Conservation (phyloP, 2,329 filamentous ascomycete species). For the Colletotrichum limetticola region DNA sequence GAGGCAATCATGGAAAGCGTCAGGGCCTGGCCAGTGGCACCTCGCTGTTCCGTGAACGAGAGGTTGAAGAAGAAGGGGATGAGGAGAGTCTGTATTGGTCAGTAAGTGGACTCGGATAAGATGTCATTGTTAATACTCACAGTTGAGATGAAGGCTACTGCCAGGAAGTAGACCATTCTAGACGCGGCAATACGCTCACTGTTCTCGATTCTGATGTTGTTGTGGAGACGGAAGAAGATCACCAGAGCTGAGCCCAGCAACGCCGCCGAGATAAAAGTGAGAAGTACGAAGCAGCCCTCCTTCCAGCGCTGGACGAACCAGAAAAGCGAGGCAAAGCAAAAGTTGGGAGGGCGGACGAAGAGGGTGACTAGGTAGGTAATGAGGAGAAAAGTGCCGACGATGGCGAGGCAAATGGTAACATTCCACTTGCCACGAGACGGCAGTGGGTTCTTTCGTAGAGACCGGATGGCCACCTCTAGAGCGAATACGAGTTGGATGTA, state of each 20-base stretch:
- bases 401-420: constrained; percentile 64
- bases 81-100: constrained; percentile 60
- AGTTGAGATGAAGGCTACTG: constrained; percentile 65
- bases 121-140: constrained; percentile 52
- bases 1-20: constrained; percentile 71
- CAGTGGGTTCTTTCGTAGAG: constrained; percentile 66
- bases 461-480: constrained; percentile 68
- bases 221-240: constrained; percentile 68
- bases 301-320: constrained; percentile 74
- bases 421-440: constrained; percentile 69
- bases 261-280: constrained; percentile 60
- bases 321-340: constrained; percentile 75
- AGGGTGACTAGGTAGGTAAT: constrained; percentile 69
- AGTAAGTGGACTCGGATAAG: background rate
- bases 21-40: constrained; percentile 52
- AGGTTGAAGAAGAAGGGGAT: constrained; percentile 73
- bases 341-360: constrained; percentile 63
- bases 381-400: constrained; percentile 62
- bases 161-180: constrained; percentile 75
- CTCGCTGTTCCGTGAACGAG: constrained; percentile 53
- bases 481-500: constrained; percentile 75
- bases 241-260: constrained; percentile 62
- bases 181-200: constrained; percentile 72
- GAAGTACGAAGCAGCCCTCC: constrained; percentile 64
- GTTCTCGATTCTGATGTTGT: constrained; percentile 63